Evolutionary conservation across 2,329 filamentous ascomycete genomes (phyloP), one percentile per base, ranked within the genome.

Genomic region (Botrytis porri): DNA sequence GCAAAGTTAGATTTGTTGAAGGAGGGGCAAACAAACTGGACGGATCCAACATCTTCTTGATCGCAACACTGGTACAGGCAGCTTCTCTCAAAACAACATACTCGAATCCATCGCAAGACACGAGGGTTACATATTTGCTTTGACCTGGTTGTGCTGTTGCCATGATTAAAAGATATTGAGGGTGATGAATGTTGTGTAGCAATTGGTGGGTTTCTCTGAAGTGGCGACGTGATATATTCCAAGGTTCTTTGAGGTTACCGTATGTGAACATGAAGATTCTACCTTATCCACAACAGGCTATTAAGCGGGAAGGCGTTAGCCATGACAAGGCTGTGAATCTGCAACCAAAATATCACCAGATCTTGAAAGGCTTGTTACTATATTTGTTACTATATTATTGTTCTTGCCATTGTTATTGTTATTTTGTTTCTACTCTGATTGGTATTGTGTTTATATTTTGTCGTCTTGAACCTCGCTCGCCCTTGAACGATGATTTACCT

Each of bases 91-190:
- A 85, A 69, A 95, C 86, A 75, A 93, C 88, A 80, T 93, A 95
- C 83, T 94, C 92, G 81, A 89, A 94, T 78, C 88, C 91, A 82
- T 95, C 93, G 77, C 85, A 87, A 0, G 92, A 94, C 60, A 94
- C 86, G 70, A 95, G 88, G 8, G 93, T 95, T 76, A 95, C 88
- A 82, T 94, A 95, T 79, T 93, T 90, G 82, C 87, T 88, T 37
- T 74, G 62, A 45, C 29, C 75, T 25, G 63, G 63, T 57, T 29
- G 51, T 29, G 51, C 25, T 35, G 70, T 41, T 43, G 76, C 73
- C 69, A 69, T 73, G 22, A 69, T 73, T 61, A 37, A 63, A 63
- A 72, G 22, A 71, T 8, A 41, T 41, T 69, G 22, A 67, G 20
- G 29, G 29, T 51, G 51, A 32, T 43, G 29, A 39, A 37, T 45